Percentiles rank a stretch among this genome's conserved stretches.
Conservation (phyloP, 352 stramenopile genomes). For the Phytopythium sindhum region DNA sequence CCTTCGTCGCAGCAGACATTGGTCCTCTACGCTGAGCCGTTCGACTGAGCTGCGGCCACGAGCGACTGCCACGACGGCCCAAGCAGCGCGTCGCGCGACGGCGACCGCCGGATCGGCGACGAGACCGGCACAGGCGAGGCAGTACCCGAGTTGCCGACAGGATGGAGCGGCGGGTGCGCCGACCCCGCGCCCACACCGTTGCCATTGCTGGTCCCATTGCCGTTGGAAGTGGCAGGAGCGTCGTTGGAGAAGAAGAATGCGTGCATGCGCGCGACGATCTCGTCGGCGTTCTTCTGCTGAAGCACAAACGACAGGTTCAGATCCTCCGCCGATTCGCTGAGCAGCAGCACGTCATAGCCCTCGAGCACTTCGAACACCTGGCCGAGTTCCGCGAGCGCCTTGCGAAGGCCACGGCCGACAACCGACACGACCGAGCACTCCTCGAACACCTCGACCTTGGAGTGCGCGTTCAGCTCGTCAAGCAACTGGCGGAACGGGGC, state of each 20-base stretch:
- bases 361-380: slow-evolving; percentile 85
- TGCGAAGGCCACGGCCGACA: slow-evolving; percentile 75
- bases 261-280: slow-evolving; percentile 81
- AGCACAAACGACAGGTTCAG: slow-evolving; percentile 90
- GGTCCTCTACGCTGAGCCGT: neutral
- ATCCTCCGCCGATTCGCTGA: slow-evolving; percentile 86
- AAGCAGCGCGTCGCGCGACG: slow-evolving; percentile 65
- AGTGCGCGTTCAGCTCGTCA: slow-evolving; percentile 61
- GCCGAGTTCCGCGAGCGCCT: slow-evolving; percentile 75
- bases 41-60: slow-evolving; percentile 14
- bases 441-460: slow-evolving; percentile 72
- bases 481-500: slow-evolving; percentile 67
- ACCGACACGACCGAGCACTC: slow-evolving; percentile 87
- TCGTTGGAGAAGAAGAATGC: slow-evolving; percentile 59
- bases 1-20: neutral
- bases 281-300: slow-evolving; percentile 72
- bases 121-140: neutral
- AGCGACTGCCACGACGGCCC: slow-evolving; percentile 71
- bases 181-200: neutral
- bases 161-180: slow-evolving; percentile 5
- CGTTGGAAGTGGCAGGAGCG: slow-evolving; percentile 11
- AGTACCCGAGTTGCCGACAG: neutral
- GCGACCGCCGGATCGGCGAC: slow-evolving; percentile 50
- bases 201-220: neutral
- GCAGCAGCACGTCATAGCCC: slow-evolving; percentile 79